These are phyloP conservation scores for Diplogelasinospora grovesii DNA, from an alignment of 495 filamentous ascomycete genomes.

Conservation along the genomic window DNA sequence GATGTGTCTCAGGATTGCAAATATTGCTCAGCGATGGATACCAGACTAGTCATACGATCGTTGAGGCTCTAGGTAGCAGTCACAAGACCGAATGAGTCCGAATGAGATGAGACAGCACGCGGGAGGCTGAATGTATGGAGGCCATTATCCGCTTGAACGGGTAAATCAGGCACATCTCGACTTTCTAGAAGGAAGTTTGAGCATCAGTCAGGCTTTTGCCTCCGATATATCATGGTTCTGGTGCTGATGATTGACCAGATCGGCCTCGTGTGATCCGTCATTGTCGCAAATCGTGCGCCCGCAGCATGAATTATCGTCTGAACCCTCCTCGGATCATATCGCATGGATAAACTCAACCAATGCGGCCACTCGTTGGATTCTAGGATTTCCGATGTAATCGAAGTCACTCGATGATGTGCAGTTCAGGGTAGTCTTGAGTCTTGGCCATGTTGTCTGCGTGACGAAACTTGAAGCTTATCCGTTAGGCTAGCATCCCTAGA, in stretches of 20 bases:
- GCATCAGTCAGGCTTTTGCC: slow-evolving; percentile 1
- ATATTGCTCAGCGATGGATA: background rate
- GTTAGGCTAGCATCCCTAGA: too few relatives aligned
- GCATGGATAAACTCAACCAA: slow-evolving; percentile 16
- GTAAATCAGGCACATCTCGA: slow-evolving; percentile 8
- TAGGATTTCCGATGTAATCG: too few relatives aligned
- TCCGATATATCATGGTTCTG: slow-evolving; percentile 4
- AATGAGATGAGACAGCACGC: slow-evolving; percentile 1
- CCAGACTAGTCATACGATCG: too few relatives aligned
- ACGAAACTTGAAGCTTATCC: too few relatives aligned
- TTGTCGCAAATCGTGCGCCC: slow-evolving; percentile 15
- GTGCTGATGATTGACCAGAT: slow-evolving; percentile 11
- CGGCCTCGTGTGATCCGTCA: slow-evolving; percentile 7
- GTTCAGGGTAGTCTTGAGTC: too few relatives aligned
- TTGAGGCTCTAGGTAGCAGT: background rate
- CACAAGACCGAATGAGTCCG: background rate
- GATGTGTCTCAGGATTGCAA: slow-evolving; percentile 24
- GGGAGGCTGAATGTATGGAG: background rate
- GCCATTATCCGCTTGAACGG: slow-evolving; percentile 14
- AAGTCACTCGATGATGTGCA: too few relatives aligned
- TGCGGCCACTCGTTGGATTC: too few relatives aligned
- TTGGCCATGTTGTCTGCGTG: too few relatives aligned
- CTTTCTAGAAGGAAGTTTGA: slow-evolving; percentile 9
- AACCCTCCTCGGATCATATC: slow-evolving; percentile 1
- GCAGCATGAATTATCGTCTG: slow-evolving; percentile 6